These are phyloP conservation scores for Vaucheria bursata DNA, from an alignment of 352 stramenopile genomes.

Conservation along the genomic window DNA sequence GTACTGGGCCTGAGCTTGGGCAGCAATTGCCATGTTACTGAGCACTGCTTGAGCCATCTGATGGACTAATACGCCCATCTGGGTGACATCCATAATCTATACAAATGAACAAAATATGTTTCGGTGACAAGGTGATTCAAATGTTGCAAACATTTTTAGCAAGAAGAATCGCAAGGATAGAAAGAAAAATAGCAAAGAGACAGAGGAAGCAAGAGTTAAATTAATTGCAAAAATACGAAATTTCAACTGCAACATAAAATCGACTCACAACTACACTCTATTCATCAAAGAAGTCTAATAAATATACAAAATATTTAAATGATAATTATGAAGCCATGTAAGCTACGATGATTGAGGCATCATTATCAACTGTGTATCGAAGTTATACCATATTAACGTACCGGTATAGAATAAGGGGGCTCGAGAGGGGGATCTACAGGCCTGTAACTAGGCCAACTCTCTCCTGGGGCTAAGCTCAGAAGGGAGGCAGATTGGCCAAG, in stretches of 20 bases:
- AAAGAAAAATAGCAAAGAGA: background rate
- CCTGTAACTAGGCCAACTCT: constrained; percentile 7
- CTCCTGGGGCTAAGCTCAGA: constrained; percentile 24
- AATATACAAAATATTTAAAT: background rate
- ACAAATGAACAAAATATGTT: no score
- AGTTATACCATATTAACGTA: background rate
- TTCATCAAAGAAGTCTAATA: background rate
- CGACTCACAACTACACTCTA: background rate
- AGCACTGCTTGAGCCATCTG: constrained; percentile 41
- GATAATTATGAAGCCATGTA: background rate
- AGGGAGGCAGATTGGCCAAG: constrained; percentile 10
- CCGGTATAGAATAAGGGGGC: background rate
- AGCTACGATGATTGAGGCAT: background rate
- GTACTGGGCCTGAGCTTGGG: constrained; percentile 15
- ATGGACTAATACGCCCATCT: constrained; percentile 45
- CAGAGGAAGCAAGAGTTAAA: no score
- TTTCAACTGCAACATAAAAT: background rate
- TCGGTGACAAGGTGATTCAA: no score
- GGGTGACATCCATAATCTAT: constrained; percentile 33
- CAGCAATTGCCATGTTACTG: constrained; percentile 16
- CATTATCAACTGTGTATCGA: background rate
- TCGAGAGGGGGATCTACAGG: background rate
- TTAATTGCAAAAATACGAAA: background rate
- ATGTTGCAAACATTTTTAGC: no score
- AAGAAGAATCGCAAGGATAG: background rate